phyloP scores from a whole-genome alignment of 371 early-diverging fungal genomes.

The Blastocladiella emersonii region DNA sequence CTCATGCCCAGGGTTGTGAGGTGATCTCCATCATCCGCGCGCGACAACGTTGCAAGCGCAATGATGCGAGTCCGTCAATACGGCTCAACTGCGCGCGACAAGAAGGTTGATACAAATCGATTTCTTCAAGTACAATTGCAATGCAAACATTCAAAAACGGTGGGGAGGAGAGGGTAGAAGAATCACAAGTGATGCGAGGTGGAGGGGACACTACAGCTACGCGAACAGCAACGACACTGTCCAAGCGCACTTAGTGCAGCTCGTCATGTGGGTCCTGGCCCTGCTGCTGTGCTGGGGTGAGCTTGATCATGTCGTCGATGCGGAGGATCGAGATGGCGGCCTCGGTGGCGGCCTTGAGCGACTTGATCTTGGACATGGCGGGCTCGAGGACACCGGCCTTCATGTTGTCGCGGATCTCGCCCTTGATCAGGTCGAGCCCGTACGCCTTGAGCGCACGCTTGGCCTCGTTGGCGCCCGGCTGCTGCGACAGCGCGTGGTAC shows the following conservation, averaged over 20 bases:
- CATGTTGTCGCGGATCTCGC: conserved; percentile 89
- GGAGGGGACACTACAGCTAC: too few relatives aligned
- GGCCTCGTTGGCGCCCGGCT: conserved; percentile 38
- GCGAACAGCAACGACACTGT: too few relatives aligned
- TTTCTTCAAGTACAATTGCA: too few relatives aligned
- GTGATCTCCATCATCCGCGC: too few relatives aligned
- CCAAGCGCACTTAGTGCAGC: not conserved
- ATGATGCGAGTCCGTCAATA: too few relatives aligned
- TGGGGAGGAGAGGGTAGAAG: too few relatives aligned
- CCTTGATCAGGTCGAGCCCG: conserved; percentile 93
- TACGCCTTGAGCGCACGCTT: conserved; percentile 64
- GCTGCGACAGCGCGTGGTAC: conserved; percentile 76
- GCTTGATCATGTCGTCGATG: conserved; percentile 97
- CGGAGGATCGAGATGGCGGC: conserved; percentile 98
- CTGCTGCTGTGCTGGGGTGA: conserved; percentile 22
- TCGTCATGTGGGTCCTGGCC: conserved; percentile 27
- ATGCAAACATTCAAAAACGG: too few relatives aligned
- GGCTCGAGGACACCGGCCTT: conserved; percentile 98
- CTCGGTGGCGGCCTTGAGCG: conserved; percentile 98
- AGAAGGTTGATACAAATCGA: too few relatives aligned
- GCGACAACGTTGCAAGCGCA: too few relatives aligned
- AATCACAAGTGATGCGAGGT: too few relatives aligned
- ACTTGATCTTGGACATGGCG: conserved; percentile 97
- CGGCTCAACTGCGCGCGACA: too few relatives aligned
- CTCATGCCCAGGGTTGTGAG: too few relatives aligned